A percentile compares a stretch with the other conserved stretches of the same genome.
Conservation (phyloP, 2,329 filamentous ascomycete genomes). For the Epichloe hybrida region DNA sequence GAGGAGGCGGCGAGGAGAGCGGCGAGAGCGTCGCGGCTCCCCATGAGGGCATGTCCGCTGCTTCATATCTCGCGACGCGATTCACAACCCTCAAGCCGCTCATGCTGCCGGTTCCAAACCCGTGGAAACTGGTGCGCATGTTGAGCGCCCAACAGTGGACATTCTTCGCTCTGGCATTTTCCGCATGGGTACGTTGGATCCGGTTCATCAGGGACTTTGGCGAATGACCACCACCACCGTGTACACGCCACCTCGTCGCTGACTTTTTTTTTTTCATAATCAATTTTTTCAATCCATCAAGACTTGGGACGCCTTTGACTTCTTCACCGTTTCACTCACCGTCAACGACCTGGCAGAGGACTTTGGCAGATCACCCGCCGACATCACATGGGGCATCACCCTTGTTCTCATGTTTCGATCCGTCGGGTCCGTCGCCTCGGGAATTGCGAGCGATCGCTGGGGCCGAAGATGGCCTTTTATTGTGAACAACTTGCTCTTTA, state of each 20-base stretch:
- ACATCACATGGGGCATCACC: conserved; percentile 53
- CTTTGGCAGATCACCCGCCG: conserved; percentile 39
- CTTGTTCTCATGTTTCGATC: conserved; percentile 49
- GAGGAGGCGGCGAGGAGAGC: conserved; percentile 16
- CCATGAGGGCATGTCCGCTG: conserved; percentile 34
- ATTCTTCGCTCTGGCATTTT: conserved; percentile 41
- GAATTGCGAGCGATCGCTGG: conserved; percentile 41
- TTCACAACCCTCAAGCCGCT: conserved; percentile 43
- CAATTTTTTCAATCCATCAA: conserved; percentile 11
- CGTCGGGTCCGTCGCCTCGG: conserved; percentile 39
- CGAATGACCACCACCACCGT: too few species aligned
- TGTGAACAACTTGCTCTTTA: conserved; percentile 60
- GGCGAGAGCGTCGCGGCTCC: conserved; percentile 16
- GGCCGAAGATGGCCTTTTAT: conserved; percentile 61
- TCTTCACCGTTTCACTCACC: conserved; percentile 50
- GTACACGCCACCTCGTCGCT: neutral
- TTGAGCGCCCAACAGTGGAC: conserved; percentile 38
- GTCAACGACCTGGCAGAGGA: conserved; percentile 37
- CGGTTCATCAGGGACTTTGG: neutral
- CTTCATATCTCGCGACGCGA: conserved; percentile 36
- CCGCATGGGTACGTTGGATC: conserved; percentile 35
- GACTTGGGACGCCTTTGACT: conserved; percentile 54
- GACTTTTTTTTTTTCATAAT: neutral
- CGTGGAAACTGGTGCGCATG: conserved; percentile 33
- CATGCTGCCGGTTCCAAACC: conserved; percentile 40